These are phyloP conservation scores for Rhodotorula sp. DNA, from an alignment of 1,284 basidiomycete species.

Conservation along the genomic window DNA sequence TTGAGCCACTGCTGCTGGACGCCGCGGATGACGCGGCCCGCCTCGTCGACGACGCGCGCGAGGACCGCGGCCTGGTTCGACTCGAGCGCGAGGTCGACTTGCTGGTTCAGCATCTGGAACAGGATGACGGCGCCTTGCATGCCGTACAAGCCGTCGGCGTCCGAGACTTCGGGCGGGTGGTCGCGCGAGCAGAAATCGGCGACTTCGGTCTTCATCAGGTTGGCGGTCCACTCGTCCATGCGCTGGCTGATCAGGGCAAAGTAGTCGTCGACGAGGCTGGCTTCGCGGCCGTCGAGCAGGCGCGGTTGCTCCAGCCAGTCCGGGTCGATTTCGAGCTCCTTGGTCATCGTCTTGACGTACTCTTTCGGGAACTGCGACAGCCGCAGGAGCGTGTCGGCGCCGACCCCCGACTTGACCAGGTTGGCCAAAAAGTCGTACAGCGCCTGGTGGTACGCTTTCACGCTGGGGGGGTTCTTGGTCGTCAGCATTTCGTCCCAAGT, in stretches of 20 bases:
- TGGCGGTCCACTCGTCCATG: slow-evolving; percentile 94
- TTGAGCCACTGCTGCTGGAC: slow-evolving; percentile 87
- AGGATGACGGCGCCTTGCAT: slow-evolving; percentile 90
- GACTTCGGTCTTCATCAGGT: slow-evolving; percentile 89
- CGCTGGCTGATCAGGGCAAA: slow-evolving; percentile 89
- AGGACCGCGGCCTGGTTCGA: slow-evolving; percentile 94
- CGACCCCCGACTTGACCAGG: slow-evolving; percentile 67
- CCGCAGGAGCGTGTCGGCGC: slow-evolving; percentile 79
- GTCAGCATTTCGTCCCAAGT: background rate
- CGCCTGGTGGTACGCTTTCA: slow-evolving; percentile 90
- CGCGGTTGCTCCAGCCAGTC: slow-evolving; percentile 78
- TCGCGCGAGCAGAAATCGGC: slow-evolving; percentile 78
- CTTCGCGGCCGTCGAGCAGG: slow-evolving; percentile 88
- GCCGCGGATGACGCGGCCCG: slow-evolving; percentile 83
- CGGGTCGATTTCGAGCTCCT: slow-evolving; percentile 78
- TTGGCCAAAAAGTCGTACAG: slow-evolving; percentile 73
- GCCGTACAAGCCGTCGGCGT: slow-evolving; percentile 84
- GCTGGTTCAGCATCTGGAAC: slow-evolving; percentile 93
- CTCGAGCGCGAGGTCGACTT: slow-evolving; percentile 90
- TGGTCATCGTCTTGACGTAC: slow-evolving; percentile 86
- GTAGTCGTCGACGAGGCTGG: slow-evolving; percentile 93
- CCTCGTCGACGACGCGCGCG: slow-evolving; percentile 83
- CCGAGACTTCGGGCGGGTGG: slow-evolving; percentile 76
- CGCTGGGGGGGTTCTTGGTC: slow-evolving; percentile 62
- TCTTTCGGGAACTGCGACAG: slow-evolving; percentile 93